phyloP scores from a whole-genome alignment of 306 rosid species.

The Glycine tomentella region DNA sequence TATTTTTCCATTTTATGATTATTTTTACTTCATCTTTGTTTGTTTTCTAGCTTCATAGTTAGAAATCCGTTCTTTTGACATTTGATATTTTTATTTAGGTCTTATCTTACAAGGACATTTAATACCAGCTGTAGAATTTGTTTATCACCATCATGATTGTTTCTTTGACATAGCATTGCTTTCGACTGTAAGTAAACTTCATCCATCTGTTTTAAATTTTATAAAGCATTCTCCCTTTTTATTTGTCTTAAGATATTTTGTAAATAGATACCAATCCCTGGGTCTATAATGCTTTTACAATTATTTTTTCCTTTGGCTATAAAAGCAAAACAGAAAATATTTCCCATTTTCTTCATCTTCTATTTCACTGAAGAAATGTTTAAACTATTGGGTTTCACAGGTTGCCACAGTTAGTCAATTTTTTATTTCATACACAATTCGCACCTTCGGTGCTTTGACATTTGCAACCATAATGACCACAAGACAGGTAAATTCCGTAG shows the following conservation, averaged over 20 bases:
- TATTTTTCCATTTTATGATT: slow-evolving; percentile 20
- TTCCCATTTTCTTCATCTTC: slow-evolving; percentile 15
- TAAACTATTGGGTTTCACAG: slow-evolving; percentile 52
- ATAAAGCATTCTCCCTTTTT: background rate
- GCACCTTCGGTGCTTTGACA: slow-evolving; percentile 90
- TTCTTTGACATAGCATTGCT: slow-evolving; percentile 83
- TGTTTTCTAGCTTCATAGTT: slow-evolving; percentile 41
- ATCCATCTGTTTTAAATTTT: slow-evolving; percentile 20
- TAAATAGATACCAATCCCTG: background rate
- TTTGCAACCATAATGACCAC: slow-evolving; percentile 99
- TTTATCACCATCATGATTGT: slow-evolving; percentile 78
- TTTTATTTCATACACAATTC: slow-evolving; percentile 96
- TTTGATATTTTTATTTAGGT: slow-evolving; percentile 60
- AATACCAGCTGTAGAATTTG: slow-evolving; percentile 76
- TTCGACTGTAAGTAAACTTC: slow-evolving; percentile 74
- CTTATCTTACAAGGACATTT: slow-evolving; percentile 83
- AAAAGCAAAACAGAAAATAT: background rate
- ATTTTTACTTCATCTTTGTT: slow-evolving; percentile 31
- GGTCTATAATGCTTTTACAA: background rate
- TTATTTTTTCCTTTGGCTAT: background rate
- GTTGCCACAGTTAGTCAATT: slow-evolving; percentile 93
- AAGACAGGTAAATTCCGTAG: slow-evolving; percentile 74
- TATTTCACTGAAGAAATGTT: slow-evolving; percentile 33
- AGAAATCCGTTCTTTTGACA: slow-evolving; percentile 40
- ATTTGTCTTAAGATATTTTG: background rate